Conservation (phyloP, 2,329 filamentous ascomycete species). For the Sarocladiaceae sp. region DNA sequence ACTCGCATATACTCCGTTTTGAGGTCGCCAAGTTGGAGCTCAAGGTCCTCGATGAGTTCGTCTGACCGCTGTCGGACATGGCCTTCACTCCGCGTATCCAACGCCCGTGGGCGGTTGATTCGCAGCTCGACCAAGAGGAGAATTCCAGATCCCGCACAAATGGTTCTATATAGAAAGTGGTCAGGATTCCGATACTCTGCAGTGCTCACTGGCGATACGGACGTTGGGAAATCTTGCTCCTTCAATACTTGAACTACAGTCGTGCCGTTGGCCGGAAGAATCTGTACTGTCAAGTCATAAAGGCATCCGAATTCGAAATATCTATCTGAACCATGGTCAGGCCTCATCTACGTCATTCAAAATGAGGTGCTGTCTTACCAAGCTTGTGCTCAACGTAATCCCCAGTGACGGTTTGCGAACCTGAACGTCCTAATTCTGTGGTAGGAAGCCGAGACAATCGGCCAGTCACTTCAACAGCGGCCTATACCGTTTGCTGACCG, state of each 20-base stretch:
- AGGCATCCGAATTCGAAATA: conserved; percentile 42
- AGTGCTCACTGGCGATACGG: no score
- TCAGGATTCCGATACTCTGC: no score
- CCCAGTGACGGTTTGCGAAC: conserved; percentile 3
- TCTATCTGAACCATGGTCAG: conserved; percentile 20
- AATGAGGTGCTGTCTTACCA: background rate
- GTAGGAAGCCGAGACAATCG: conserved; percentile 12
- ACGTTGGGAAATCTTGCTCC: conserved; percentile 39
- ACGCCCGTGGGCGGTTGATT: conserved; percentile 21
- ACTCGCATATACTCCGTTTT: conserved; percentile 47
- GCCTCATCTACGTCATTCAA: background rate
- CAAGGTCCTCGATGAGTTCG: conserved; percentile 54
- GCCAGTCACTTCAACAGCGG: conserved; percentile 15
- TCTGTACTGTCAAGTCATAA: conserved; percentile 42
- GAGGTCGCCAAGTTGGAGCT: conserved; percentile 48
- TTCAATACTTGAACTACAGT: conserved; percentile 43
- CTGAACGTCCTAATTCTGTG: background rate
- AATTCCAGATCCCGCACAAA: conserved; percentile 38
- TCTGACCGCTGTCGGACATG: conserved; percentile 42
- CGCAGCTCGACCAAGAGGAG: conserved; percentile 45
- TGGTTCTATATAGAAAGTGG: conserved; percentile 33
- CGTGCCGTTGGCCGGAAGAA: conserved; percentile 36
- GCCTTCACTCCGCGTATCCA: conserved; percentile 9
- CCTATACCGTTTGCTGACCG: conserved; percentile 14
- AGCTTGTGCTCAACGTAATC: conserved; percentile 12